Base-by-base conservation (phyloP, 1,284 basidiomycete species). In the Megacollybia platyphylla region DNA sequence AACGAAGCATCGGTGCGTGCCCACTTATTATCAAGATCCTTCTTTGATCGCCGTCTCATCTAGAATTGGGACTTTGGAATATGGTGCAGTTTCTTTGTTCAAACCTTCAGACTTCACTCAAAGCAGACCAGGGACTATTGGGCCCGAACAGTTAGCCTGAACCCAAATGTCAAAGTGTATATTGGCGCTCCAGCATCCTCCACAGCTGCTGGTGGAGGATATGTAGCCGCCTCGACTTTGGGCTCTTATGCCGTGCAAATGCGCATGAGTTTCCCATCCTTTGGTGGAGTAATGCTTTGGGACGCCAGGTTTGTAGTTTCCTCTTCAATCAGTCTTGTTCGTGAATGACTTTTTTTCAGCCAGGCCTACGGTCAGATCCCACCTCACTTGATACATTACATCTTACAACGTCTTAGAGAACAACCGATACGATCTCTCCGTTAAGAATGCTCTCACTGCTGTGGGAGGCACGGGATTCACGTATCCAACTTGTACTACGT, bases 281-380 rank as follows among this genome's bases (percentile, higher is more conserved):
- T 82, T 47, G 78, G 80, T 11, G 79, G 79, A 24, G 72, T 82
- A 11, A 83, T 81, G 77, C 54, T 84, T 37, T 84, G 79, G 79
- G 80, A 80, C 54, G 72, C 69, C 32, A 48, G 68, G 76, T 76
- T 54, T 43, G 63, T 57, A 30, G 37, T 26, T 11, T n/a, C 26
- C 17, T 32, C 11, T 8, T 42, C 35, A 27, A 40, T 37, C 36
- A 10, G 6, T 15, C 20, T 24, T 24, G 20, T 2, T 24, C 20
- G 5, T 24, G 20, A 24, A 5, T 24, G 20, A 7, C 20, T 15
- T 18, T 30, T 20, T 30, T 39, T 9, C 35, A n/a, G 18, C 30
- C 35, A 5, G 32, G 4, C 27, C 36, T 20, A 13, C 24, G 13
- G 7, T 9, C 13, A 11, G 28, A 36, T 26, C 9, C 5, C 20